These are phyloP conservation scores for Babesia bigemina DNA, from an alignment of 169 alveolate genomes.

Conservation along the genomic window DNA sequence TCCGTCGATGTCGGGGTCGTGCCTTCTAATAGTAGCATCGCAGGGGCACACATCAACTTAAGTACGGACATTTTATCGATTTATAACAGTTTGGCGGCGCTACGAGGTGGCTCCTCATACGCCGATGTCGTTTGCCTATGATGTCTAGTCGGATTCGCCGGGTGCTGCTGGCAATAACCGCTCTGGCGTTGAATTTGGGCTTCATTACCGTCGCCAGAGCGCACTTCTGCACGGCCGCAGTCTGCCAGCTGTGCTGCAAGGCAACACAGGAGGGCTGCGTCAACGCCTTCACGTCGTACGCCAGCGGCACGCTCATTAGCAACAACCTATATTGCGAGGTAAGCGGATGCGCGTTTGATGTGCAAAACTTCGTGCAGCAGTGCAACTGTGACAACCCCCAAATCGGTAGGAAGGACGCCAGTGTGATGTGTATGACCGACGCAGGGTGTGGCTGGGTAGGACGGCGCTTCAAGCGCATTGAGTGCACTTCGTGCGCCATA, in stretches of 20 bases:
- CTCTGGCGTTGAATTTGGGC: neutral
- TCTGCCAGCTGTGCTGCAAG: conserved; percentile 66
- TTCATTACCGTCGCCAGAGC: neutral
- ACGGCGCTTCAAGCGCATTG: conserved; percentile 52
- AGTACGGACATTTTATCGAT: no score
- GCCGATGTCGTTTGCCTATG: conserved; percentile 13
- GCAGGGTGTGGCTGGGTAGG: conserved; percentile 73
- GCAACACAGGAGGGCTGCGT: conserved; percentile 66
- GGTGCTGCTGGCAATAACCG: neutral
- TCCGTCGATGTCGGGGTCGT: no score
- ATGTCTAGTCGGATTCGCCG: conserved; percentile 8
- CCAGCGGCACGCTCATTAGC: conserved; percentile 44
- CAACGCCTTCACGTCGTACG: conserved; percentile 42
- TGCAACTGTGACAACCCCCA: conserved; percentile 67
- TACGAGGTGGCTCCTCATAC: no score
- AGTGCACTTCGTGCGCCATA: conserved; percentile 52
- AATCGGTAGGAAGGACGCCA: conserved; percentile 53
- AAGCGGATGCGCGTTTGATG: neutral
- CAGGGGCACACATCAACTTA: no score
- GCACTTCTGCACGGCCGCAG: conserved; percentile 51
- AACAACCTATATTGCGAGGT: conserved; percentile 63
- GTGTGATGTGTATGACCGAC: neutral
- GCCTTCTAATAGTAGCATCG: no score
- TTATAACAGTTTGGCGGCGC: no score
- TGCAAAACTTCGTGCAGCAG: conserved; percentile 29